Conservation (phyloP, 345 rosid genomes). For the Corymbia maculata region DNA sequence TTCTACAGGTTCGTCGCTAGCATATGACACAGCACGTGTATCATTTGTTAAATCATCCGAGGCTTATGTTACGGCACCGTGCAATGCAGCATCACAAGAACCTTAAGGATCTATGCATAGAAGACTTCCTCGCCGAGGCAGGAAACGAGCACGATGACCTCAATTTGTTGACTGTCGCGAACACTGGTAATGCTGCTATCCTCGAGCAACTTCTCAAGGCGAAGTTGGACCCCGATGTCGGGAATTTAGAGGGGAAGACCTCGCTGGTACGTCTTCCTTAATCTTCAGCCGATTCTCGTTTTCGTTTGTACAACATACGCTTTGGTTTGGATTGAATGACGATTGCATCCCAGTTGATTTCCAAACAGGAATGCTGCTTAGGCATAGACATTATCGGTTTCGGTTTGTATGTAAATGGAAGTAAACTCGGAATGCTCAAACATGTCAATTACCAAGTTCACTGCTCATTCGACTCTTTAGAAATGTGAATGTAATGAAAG, state of each 20-base stretch:
- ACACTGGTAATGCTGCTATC: constrained; percentile 72
- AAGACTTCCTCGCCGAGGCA: constrained; percentile 24
- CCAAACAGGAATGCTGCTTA: background rate
- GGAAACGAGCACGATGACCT: constrained; percentile 40
- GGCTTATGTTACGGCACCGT: background rate
- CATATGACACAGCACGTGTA: background rate
- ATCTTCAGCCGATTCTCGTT: background rate
- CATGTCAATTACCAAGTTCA: background rate
- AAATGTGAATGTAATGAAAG: background rate
- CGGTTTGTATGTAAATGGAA: background rate
- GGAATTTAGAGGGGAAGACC: constrained; percentile 62
- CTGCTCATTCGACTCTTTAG: background rate
- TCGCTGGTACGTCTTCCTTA: constrained; percentile 43
- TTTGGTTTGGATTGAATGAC: background rate
- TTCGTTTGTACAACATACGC: background rate
- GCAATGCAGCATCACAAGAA: constrained; percentile 48
- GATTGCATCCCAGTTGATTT: background rate
- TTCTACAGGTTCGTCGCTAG: constrained; percentile 38
- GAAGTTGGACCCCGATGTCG: constrained; percentile 61
- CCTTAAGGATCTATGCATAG: constrained; percentile 39
- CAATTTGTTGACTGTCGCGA: constrained; percentile 42
- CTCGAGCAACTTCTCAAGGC: constrained; percentile 79
- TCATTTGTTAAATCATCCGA: background rate
- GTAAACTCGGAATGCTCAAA: background rate
- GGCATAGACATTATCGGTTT: rapidly evolving